These are phyloP conservation scores for Lentinula lateritia DNA, from an alignment of 768 basidiomycete genomes.

Conservation along the genomic window DNA sequence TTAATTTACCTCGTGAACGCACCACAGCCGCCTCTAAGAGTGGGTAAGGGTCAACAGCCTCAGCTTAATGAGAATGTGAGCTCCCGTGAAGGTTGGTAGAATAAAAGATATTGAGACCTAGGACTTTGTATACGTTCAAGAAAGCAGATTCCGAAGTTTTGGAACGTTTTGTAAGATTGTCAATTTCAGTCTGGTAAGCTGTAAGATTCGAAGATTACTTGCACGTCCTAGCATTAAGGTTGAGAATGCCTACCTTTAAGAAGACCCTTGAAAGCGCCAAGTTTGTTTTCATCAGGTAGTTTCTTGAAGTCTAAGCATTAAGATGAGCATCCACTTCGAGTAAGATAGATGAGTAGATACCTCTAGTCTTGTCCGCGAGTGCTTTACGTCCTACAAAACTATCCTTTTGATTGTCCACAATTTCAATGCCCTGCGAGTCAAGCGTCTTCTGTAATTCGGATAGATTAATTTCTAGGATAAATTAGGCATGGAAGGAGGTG, in stretches of 20 bases:
- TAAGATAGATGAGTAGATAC: slow-evolving; percentile 31
- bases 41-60: slow-evolving; percentile 97
- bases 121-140: slow-evolving; percentile 91
- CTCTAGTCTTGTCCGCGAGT: slow-evolving; percentile 93
- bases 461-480: slow-evolving; percentile 70
- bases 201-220: slow-evolving; percentile 5
- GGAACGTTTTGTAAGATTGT: slow-evolving; percentile 87
- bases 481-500: not conserved
- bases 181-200: slow-evolving; percentile 98
- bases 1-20: slow-evolving; percentile 13
- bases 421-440: slow-evolving; percentile 87
- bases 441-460: slow-evolving; percentile 89
- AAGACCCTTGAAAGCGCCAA: slow-evolving; percentile 81
- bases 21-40: slow-evolving; percentile 92
- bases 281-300: slow-evolving; percentile 85
- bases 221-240: not conserved
- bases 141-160: slow-evolving; percentile 94
- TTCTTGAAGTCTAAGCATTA: slow-evolving; percentile 85
- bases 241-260: slow-evolving; percentile 58
- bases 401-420: slow-evolving; percentile 99
- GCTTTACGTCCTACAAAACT: slow-evolving; percentile 90
- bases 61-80: slow-evolving; percentile 37
- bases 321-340: not conserved
- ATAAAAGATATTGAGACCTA: slow-evolving; percentile 21
- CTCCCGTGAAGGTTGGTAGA: not conserved